Percentiles rank a stretch among this genome's conserved stretches.
phyloP scores from a whole-genome alignment of 225 moss, liverwort and hornwort species.

The Pleurozium schreberi region DNA sequence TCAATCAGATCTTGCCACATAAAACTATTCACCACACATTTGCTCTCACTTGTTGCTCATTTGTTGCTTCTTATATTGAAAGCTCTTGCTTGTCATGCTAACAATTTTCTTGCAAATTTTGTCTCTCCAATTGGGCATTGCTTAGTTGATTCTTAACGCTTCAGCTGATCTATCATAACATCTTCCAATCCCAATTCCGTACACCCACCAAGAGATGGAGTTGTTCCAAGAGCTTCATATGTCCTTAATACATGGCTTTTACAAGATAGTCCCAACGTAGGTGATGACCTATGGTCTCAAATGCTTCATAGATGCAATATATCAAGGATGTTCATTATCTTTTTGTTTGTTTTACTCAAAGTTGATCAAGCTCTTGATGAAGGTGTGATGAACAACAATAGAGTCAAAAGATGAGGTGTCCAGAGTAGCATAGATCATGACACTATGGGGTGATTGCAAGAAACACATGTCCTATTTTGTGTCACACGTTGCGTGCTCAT shows the following conservation, averaged over 20 bases:
- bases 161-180: not conserved
- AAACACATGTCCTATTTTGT: too few species aligned
- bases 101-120: not conserved
- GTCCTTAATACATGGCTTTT: too few species aligned
- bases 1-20: not conserved
- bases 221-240: not conserved
- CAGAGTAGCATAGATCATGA: not conserved
- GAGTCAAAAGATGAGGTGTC: not conserved
- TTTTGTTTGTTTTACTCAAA: not conserved
- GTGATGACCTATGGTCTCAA: too few species aligned
- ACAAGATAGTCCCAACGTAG: too few species aligned
- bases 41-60: not conserved
- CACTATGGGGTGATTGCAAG: too few species aligned
- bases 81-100: not conserved
- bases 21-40: not conserved
- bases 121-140: accelerated
- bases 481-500: too few species aligned
- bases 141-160: too few species aligned
- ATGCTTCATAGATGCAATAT: too few species aligned
- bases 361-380: not conserved
- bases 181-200: not conserved
- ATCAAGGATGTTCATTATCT: not conserved
- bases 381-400: not conserved
- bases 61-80: too few species aligned
- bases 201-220: not conserved